Evolutionary conservation across 2,329 filamentous ascomycete species (phyloP), one percentile per base, ranked within the genome.

Genomic region (Pyrenochaeta sp.): DNA sequence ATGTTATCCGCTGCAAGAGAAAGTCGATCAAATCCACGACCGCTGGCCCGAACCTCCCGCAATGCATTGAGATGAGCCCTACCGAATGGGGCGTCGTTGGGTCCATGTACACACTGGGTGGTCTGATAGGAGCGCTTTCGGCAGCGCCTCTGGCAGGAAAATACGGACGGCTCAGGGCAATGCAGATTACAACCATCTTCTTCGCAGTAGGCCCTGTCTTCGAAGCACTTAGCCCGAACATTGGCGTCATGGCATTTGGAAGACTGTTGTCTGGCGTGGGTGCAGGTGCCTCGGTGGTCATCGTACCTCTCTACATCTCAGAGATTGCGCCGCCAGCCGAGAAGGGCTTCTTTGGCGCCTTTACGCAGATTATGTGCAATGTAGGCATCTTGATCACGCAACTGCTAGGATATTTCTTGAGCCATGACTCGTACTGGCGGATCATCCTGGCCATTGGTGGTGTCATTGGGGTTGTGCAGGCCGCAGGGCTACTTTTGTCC

Each of bases 281-380:
- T 6, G 93, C 93, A 5, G 95, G 95, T 24, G 92, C 93, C 2
- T 88, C 93, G 1, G 94, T 95, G 2, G 95, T 99, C 22, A 91
- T 97, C 36, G 93, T 96, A 2, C 95, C 95, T 0, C 86, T 99
- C 22, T 99, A 96, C 81, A 92, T 99, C 67, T 93, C 92, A 45
- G 95, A 99, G 78, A 86, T 97, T 27, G 90, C 93, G 0, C 95
- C 94, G 39, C 78, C 78, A 1, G 74, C 73, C 15, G 86, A 90
- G 64, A 87, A 89, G 53, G 93, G 93, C 5, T 87, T 96, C 62
- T 98, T 97, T 68, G 87, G 87, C 10, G 82, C 84, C 36, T 90
- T 96, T 78, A 98, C 95, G 0, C 94, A 99, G 75, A 89, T 98
- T 72, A 93, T 93, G 78, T 93, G 93, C 81, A 98, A 98, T 72